These are phyloP conservation scores for Sarocladium brachiariae DNA, from an alignment of 2,329 filamentous ascomycete species.

Conservation along the genomic window DNA sequence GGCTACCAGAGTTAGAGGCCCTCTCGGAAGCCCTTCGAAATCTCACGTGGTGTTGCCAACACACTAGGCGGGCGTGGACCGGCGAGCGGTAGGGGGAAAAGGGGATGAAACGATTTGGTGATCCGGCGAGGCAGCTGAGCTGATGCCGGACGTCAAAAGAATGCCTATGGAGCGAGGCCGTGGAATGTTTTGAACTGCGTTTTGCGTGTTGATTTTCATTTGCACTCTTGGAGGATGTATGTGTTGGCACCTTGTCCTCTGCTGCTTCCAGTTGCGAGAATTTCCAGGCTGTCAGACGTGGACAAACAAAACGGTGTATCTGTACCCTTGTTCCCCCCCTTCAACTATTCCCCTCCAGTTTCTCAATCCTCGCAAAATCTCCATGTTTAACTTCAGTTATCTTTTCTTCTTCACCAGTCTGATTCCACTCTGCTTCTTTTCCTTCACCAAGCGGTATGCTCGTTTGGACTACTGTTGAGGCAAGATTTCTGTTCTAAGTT, in stretches of 20 bases:
- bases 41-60: not conserved
- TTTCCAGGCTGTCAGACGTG: not conserved
- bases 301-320: not conserved
- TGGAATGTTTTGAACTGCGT: not conserved
- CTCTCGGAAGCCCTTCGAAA: not conserved
- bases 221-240: not conserved
- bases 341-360: not conserved
- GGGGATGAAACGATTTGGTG: not conserved
- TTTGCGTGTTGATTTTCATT: not conserved
- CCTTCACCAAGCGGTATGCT: not conserved
- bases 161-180: not conserved
- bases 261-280: not conserved
- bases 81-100: not conserved
- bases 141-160: not conserved
- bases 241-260: conserved; percentile 5
- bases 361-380: not conserved
- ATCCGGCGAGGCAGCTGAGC: not conserved
- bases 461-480: not conserved
- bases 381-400: too few species aligned
- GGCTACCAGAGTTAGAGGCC: conserved; percentile 42
- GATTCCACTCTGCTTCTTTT: not conserved
- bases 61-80: not conserved
- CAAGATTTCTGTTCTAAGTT: not conserved
- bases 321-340: not conserved
- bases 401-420: not conserved